Conservation (phyloP, 352 stramenopile genomes). For the Globisporangium solare region DNA sequence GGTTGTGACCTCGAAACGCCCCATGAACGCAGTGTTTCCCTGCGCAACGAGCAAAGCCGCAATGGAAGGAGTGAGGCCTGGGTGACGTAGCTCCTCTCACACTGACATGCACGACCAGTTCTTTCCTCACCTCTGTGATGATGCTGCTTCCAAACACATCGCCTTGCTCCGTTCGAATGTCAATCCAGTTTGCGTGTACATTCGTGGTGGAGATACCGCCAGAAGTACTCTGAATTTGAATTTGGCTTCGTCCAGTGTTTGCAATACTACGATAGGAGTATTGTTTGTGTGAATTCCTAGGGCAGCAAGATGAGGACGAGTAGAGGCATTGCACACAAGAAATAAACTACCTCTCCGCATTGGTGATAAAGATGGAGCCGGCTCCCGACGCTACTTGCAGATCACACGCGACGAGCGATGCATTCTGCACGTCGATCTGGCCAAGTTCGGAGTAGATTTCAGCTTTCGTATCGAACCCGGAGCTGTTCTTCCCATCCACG, state of each 20-base stretch:
- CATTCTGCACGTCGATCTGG: constrained; percentile 33
- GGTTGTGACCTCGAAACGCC: constrained; percentile 55
- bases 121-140: constrained; percentile 28
- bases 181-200: constrained; percentile 56
- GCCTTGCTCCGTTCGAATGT: constrained; percentile 37
- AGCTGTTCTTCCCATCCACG: constrained; percentile 31
- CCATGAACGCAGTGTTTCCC: constrained; percentile 64
- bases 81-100: background rate
- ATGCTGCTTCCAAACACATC: constrained; percentile 34
- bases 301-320: too few relatives aligned
- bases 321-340: background rate
- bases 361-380: constrained; percentile 32
- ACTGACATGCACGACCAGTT: background rate
- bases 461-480: constrained; percentile 21
- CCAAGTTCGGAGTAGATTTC: constrained; percentile 45
- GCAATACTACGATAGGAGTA: constrained; percentile 21
- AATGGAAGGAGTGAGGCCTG: background rate
- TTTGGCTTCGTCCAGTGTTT: constrained; percentile 43
- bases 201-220: constrained; percentile 37
- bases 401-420: constrained; percentile 50
- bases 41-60: constrained; percentile 7
- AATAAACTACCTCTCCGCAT: constrained; percentile 33
- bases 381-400: constrained; percentile 44
- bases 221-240: constrained; percentile 39
- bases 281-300: too few relatives aligned